A percentile compares a stretch with the other conserved stretches of the same genome.
phyloP scores from a whole-genome alignment of 768 basidiomycete genomes.

The Leccinum ochraceum region DNA sequence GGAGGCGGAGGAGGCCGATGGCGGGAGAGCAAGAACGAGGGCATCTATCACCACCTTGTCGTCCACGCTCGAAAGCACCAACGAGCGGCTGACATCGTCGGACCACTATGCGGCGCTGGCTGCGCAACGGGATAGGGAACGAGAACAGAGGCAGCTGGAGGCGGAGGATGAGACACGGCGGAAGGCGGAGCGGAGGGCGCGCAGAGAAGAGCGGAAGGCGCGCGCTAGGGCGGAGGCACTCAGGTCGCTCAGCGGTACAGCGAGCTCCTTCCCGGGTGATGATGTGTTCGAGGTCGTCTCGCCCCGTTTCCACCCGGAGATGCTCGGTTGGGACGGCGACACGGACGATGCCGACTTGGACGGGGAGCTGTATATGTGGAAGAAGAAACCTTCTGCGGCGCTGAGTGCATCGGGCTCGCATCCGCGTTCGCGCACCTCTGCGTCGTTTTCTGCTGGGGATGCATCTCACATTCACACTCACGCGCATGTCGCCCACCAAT shows the following conservation, averaged over 20 bases:
- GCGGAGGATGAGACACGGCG: conserved; percentile 42
- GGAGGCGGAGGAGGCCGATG: conserved; percentile 32
- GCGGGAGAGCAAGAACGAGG: conserved; percentile 27
- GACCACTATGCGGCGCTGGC: conserved; percentile 33
- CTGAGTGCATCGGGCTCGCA: conserved; percentile 49
- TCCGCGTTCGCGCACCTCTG: conserved; percentile 61
- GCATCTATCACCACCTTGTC: conserved; percentile 30
- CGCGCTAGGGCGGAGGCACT: conserved; percentile 36
- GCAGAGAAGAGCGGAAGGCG: conserved; percentile 47
- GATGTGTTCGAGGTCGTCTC: conserved; percentile 43
- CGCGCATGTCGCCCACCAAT: conserved; percentile 21
- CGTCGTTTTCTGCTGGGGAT: conserved; percentile 39
- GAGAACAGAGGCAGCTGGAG: conserved; percentile 20
- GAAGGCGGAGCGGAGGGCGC: conserved; percentile 51
- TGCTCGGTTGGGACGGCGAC: conserved; percentile 15
- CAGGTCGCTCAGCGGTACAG: conserved; percentile 36
- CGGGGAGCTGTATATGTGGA: conserved; percentile 16
- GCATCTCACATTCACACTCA: conserved; percentile 26
- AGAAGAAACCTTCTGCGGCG: conserved; percentile 31
- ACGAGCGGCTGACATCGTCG: conserved; percentile 35
- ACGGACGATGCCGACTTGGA: conserved; percentile 64
- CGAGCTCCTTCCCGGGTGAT: conserved; percentile 13
- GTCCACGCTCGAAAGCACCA: conserved; percentile 67
- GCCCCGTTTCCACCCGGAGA: conserved; percentile 10
- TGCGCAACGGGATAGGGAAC: conserved; percentile 32